Evolutionary conservation across 306 rosid genomes (phyloP).

Genomic region (Acacia crassicarpa): DNA sequence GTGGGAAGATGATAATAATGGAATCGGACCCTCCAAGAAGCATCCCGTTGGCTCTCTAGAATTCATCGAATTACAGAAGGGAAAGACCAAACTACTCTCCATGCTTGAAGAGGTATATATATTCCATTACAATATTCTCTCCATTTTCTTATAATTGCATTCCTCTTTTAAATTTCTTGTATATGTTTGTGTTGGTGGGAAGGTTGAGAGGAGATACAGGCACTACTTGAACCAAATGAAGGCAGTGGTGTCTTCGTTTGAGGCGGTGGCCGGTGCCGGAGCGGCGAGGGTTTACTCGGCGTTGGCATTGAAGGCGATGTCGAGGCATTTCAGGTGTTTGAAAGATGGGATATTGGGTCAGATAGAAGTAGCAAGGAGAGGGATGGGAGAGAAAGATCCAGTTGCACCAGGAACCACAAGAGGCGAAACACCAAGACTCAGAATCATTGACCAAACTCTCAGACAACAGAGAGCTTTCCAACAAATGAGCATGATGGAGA

Average conservation of each 20-base stretch:
- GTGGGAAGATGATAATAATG: constrained; percentile 52
- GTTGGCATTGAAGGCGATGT: constrained; percentile 88
- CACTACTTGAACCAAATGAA: constrained; percentile 90
- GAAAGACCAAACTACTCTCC: constrained; percentile 82
- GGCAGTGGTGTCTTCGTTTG: constrained; percentile 76
- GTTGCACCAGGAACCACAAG: constrained; percentile 69
- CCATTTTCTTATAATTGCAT: neutral
- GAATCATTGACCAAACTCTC: constrained; percentile 70
- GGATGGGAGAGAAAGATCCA: constrained; percentile 86
- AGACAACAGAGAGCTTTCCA: constrained; percentile 89
- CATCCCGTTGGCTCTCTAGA: constrained; percentile 64
- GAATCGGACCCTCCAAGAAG: constrained; percentile 49
- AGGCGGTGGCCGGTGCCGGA: constrained; percentile 74
- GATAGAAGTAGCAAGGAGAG: constrained; percentile 57
- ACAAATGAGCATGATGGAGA: constrained; percentile 89
- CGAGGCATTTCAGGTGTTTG: constrained; percentile 74
- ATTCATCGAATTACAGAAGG: constrained; percentile 81
- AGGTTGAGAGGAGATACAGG: constrained; percentile 92
- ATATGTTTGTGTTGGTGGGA: constrained; percentile 12
- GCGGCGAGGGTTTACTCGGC: constrained; percentile 84
- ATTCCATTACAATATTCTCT: too few species aligned
- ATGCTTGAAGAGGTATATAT: constrained; percentile 89
- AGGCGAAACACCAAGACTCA: constrained; percentile 91
- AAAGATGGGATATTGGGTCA: constrained; percentile 78
- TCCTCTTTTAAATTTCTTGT: neutral